A percentile compares a stretch with the other conserved stretches of the same genome.
Evolutionary conservation across 352 stramenopile species (phyloP).

Genomic region (Globisporangium canariense): DNA sequence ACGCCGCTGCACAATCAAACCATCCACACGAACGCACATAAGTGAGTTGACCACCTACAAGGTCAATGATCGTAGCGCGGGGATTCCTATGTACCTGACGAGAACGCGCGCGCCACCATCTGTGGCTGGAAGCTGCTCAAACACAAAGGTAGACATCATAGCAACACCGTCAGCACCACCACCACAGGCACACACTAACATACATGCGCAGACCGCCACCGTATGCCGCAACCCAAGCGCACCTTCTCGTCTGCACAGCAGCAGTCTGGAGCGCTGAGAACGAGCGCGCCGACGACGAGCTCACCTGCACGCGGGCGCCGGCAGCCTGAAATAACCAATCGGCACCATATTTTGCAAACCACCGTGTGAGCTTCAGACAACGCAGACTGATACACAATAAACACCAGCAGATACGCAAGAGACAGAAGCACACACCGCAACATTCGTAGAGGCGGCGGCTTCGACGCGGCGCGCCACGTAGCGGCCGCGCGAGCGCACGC

Average conservation of each 20-base stretch:
- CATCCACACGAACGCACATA: neutral
- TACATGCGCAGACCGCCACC: neutral
- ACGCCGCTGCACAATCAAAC: conserved; percentile 20
- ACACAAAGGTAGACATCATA: neutral
- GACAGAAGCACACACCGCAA: conserved; percentile 10
- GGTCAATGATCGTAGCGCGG: too few species aligned
- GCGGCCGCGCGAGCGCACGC: conserved; percentile 34
- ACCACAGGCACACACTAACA: neutral
- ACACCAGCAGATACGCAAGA: conserved; percentile 1
- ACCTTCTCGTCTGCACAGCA: conserved; percentile 18
- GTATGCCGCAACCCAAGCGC: neutral
- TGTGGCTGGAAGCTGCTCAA: conserved; percentile 25
- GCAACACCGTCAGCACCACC: neutral
- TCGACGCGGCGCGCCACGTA: conserved; percentile 24
- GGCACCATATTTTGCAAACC: neutral
- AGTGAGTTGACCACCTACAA: neutral
- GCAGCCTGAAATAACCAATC: neutral
- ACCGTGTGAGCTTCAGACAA: neutral
- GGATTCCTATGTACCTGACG: conserved; percentile 29
- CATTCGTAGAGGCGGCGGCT: conserved; percentile 15
- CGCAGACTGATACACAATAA: neutral
- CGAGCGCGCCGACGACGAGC: conserved; percentile 13
- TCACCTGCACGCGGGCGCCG: conserved; percentile 14
- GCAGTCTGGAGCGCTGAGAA: conserved; percentile 31
- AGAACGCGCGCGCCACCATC: conserved; percentile 38